Conservation (phyloP, 768 basidiomycete genomes). For the Tubosaeta sp. region DNA sequence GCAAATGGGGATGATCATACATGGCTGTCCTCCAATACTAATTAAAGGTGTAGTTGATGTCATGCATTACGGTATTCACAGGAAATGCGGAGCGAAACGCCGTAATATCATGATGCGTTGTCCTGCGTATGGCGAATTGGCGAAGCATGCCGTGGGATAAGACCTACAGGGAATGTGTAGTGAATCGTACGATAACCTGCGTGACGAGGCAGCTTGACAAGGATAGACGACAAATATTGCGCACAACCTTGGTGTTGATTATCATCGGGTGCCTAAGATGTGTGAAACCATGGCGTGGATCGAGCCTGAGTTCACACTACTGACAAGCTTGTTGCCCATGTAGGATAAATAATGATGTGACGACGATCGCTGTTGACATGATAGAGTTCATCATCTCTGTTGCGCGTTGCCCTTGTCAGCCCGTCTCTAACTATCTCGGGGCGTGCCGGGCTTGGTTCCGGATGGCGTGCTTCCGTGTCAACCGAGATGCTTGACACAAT, state of each 20-base stretch:
- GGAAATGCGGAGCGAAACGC: not conserved
- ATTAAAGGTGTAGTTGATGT: too few relatives aligned
- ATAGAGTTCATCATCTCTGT: not conserved
- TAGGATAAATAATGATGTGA: not conserved
- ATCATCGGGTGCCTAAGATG: too few relatives aligned
- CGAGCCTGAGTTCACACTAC: not conserved
- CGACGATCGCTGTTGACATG: not conserved
- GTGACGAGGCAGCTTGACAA: too few relatives aligned
- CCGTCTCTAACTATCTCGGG: not conserved
- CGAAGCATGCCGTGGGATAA: too few relatives aligned
- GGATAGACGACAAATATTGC: too few relatives aligned
- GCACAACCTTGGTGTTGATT: too few relatives aligned
- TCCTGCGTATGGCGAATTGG: too few relatives aligned
- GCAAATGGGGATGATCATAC: not conserved
- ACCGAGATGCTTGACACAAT: not conserved
- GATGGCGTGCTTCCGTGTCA: not conserved
- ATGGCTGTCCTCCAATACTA: not conserved
- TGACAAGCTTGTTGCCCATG: not conserved
- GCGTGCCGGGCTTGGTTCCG: not conserved
- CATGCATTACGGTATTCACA: not conserved
- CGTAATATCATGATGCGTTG: not conserved
- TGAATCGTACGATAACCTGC: too few relatives aligned
- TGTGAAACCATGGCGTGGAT: not conserved
- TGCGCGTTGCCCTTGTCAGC: not conserved
- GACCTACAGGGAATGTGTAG: too few relatives aligned